phyloP scores from a whole-genome alignment of 345 rosid species.

The Durio zibethinus region DNA sequence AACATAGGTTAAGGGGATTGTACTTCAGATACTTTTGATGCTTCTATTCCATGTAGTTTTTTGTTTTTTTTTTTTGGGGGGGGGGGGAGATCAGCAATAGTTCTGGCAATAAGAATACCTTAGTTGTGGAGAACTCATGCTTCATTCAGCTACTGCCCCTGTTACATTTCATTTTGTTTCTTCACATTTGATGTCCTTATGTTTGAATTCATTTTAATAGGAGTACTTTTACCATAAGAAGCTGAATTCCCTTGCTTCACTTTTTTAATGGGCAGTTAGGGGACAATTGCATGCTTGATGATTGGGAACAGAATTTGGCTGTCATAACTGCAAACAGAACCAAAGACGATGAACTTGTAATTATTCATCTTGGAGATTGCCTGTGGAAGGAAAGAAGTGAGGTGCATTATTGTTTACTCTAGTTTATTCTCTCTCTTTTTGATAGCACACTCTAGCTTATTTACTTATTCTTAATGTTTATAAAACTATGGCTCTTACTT shows the following conservation, averaged over 20 bases:
- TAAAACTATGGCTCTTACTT: conserved; percentile 27
- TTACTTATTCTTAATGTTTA: conserved; percentile 11
- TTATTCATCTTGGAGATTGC: conserved; percentile 96
- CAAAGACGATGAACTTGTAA: conserved; percentile 90
- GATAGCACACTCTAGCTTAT: conserved; percentile 1
- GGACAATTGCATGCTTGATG: conserved; percentile 79
- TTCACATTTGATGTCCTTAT: background rate
- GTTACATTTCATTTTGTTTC: background rate
- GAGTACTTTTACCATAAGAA: conserved; percentile 1
- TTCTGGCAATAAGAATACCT: background rate
- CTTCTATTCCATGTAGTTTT: background rate
- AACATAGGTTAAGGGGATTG: background rate
- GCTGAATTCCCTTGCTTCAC: conserved; percentile 2
- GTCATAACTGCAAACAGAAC: conserved; percentile 96
- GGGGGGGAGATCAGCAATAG: background rate
- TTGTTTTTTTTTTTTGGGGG: background rate
- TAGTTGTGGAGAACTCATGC: background rate
- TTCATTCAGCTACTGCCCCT: background rate
- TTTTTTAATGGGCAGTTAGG: conserved; percentile 44
- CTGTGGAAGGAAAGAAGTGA: conserved; percentile 96
- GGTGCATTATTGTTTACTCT: conserved; percentile 41
- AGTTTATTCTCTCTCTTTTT: conserved; percentile 14
- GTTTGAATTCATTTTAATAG: background rate
- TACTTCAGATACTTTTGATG: background rate
- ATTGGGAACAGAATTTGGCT: conserved; percentile 98